Evolutionary conservation across 2,329 filamentous ascomycete species (phyloP).

Genomic region (Drechslerella coelobrocha): DNA sequence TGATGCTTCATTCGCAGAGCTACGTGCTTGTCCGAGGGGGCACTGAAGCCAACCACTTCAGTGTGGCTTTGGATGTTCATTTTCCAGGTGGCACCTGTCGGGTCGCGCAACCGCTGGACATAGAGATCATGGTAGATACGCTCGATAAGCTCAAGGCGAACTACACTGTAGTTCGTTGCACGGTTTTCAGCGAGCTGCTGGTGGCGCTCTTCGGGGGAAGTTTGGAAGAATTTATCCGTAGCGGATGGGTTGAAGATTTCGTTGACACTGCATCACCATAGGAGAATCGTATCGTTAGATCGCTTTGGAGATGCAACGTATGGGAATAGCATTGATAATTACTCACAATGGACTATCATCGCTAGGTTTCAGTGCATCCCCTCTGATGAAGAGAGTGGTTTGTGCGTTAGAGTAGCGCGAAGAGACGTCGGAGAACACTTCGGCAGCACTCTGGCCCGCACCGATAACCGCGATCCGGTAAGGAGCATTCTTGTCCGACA

Average conservation of each 20-base stretch:
- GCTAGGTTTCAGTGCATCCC: constrained; percentile 82
- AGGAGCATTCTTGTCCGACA: constrained; percentile 58
- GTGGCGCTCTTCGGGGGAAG: constrained; percentile 69
- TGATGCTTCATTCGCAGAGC: constrained; percentile 65
- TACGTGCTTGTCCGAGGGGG: constrained; percentile 60
- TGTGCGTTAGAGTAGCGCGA: constrained; percentile 79
- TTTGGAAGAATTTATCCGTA: constrained; percentile 76
- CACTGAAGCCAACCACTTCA: constrained; percentile 69
- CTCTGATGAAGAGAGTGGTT: constrained; percentile 80
- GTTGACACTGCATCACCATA: constrained; percentile 75
- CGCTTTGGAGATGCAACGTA: constrained; percentile 3
- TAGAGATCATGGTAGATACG: constrained; percentile 87
- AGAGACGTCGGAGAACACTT: constrained; percentile 92
- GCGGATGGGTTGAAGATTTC: constrained; percentile 92
- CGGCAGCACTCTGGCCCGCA: constrained; percentile 88
- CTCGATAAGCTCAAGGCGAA: constrained; percentile 88
- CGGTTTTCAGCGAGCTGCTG: constrained; percentile 72
- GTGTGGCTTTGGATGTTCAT: constrained; percentile 78
- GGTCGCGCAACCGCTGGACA: constrained; percentile 76
- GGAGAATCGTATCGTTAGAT: too few relatives aligned
- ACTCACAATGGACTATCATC: constrained; percentile 95
- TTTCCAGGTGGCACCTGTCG: constrained; percentile 77
- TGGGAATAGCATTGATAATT: constrained; percentile 17
- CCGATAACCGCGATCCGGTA: constrained; percentile 85
- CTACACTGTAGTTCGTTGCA: constrained; percentile 92